phyloP scores from a whole-genome alignment of 495 filamentous ascomycete species.

The Trypethelium eluteriae region DNA sequence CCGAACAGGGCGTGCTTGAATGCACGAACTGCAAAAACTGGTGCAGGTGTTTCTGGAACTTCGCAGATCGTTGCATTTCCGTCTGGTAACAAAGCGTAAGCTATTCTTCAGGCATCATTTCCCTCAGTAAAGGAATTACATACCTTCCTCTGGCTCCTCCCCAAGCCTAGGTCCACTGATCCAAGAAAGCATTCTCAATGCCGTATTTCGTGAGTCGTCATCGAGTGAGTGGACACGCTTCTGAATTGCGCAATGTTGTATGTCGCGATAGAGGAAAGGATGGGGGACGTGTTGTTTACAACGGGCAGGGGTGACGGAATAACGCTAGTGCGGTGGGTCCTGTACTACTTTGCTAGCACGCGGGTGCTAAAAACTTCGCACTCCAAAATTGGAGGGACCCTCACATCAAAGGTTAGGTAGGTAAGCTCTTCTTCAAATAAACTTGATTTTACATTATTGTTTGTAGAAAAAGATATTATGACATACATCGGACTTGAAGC shows the following conservation, averaged over 20 bases:
- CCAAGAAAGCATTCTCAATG: conserved; percentile 34
- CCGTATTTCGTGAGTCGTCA: neutral
- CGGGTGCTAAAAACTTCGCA: neutral
- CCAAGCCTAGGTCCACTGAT: conserved; percentile 29
- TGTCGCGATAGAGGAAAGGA: conserved; percentile 5
- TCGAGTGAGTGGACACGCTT: neutral
- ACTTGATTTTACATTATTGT: too few relatives aligned
- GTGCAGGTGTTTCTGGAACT: conserved; percentile 82
- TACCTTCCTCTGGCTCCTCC: conserved; percentile 18
- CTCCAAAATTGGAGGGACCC: too few relatives aligned
- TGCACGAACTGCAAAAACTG: conserved; percentile 87
- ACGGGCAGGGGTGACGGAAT: neutral
- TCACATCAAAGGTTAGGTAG: too few relatives aligned
- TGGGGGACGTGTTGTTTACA: conserved; percentile 9
- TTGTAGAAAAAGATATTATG: too few relatives aligned
- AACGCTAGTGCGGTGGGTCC: neutral
- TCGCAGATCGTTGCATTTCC: conserved; percentile 39
- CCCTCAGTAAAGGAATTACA: neutral
- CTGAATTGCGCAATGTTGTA: neutral
- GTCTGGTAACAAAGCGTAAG: conserved; percentile 18
- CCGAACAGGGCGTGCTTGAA: conserved; percentile 89
- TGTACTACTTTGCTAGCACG: neutral
- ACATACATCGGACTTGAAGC: too few relatives aligned
- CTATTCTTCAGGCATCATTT: neutral
- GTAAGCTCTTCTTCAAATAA: too few relatives aligned